A percentile compares a stretch with the other conserved stretches of the same genome.
These are phyloP conservation scores for Penicillium sp. DNA, from an alignment of 2,329 filamentous ascomycete species.

Conservation along the genomic window DNA sequence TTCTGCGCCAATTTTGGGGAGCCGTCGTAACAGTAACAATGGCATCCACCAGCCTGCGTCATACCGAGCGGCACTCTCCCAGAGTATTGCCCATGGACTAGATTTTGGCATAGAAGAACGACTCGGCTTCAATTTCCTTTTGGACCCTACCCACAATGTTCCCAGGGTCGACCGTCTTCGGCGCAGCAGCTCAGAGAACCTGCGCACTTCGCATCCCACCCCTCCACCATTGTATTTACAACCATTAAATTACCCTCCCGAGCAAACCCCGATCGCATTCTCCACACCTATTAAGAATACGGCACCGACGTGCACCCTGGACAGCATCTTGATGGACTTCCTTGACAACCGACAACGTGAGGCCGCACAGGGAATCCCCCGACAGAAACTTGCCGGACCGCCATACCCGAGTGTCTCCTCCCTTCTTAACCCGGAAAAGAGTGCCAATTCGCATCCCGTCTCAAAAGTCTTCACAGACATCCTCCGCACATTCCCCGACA, in stretches of 20 bases:
- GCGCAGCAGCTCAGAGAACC: conserved; percentile 25
- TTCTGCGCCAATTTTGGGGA: conserved; percentile 24
- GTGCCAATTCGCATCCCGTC: conserved; percentile 68
- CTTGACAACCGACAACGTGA: conserved; percentile 66
- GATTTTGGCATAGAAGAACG: conserved; percentile 62
- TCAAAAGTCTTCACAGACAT: conserved; percentile 87
- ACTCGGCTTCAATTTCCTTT: conserved; percentile 71
- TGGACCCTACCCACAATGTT: conserved; percentile 60
- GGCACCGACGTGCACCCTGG: conserved; percentile 71
- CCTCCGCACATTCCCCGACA: conserved; percentile 76
- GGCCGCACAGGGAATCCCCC: conserved; percentile 64
- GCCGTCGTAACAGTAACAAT: conserved; percentile 27
- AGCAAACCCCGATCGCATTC: conserved; percentile 33
- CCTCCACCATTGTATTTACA: conserved; percentile 26
- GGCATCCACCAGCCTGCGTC: conserved; percentile 26
- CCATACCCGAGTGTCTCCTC: conserved; percentile 77
- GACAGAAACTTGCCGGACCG: conserved; percentile 69
- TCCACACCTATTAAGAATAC: conserved; percentile 58
- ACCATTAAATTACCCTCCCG: conserved; percentile 22
- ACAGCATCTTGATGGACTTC: conserved; percentile 78
- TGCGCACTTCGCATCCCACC: conserved; percentile 25
- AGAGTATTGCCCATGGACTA: conserved; percentile 53
- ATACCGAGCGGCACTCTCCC: conserved; percentile 44
- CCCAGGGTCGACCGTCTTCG: conserved; percentile 52
- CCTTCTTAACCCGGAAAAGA: conserved; percentile 69